phyloP scores from a whole-genome alignment of 179 eudicot species.

The Actinidia chinensis region DNA sequence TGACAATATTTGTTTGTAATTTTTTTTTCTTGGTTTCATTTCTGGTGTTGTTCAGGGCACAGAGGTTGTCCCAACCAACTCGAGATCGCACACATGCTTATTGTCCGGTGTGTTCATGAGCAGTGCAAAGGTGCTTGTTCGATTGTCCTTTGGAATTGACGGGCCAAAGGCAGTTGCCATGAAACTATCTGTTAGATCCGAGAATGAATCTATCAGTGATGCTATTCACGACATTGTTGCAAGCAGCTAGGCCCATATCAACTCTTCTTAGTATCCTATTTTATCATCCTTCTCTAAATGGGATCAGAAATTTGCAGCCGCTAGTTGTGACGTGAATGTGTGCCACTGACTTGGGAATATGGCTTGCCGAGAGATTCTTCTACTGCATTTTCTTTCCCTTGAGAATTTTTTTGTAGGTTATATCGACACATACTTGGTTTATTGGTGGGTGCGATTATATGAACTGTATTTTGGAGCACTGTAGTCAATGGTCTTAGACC shows the following conservation, averaged over 20 bases:
- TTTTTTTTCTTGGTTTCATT: neutral
- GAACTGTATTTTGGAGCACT: conserved; percentile 10
- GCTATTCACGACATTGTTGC: conserved; percentile 90
- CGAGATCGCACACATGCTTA: conserved; percentile 84
- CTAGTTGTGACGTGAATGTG: conserved; percentile 10
- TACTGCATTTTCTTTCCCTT: neutral
- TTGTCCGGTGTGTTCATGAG: conserved; percentile 87
- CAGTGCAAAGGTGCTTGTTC: conserved; percentile 72
- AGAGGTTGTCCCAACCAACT: conserved; percentile 65
- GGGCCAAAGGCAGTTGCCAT: conserved; percentile 79
- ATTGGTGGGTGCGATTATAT: neutral
- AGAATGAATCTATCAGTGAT: conserved; percentile 76
- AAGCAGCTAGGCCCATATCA: conserved; percentile 51
- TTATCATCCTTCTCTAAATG: neutral
- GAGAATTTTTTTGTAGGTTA: neutral
- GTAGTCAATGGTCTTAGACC: neutral
- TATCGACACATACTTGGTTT: neutral
- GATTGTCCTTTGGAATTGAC: conserved; percentile 81
- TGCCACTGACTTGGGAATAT: neutral
- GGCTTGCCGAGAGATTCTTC: neutral
- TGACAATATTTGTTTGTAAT: neutral
- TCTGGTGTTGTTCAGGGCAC: conserved; percentile 54
- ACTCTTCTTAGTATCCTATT: neutral
- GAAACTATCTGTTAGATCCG: conserved; percentile 88
- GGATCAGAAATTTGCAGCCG: neutral